Evolutionary conservation across 1,284 basidiomycete species (phyloP), one percentile per base, ranked within the genome.

Genomic region (Vanrija humicola): DNA sequence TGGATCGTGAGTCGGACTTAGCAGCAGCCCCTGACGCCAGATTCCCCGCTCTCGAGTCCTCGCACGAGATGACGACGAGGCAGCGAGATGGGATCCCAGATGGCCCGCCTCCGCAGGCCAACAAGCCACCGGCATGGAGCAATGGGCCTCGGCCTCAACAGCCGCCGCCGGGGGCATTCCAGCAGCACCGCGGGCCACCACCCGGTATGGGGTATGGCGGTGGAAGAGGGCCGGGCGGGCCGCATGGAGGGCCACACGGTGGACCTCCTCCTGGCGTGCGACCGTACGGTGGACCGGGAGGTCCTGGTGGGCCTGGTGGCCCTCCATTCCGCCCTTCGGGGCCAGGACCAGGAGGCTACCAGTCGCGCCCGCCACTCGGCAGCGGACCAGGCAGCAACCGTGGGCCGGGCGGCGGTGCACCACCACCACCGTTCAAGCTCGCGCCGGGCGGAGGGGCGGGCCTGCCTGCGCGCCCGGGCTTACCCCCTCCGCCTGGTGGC

Each of bases 1-100:
- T 0, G 87, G 86, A 72, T 83, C 83, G 90, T 90, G 62, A 62
- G 84, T 79, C n/a, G 10, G 34, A 40, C 34, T n/a, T 23, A 52
- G 49, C 15, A 47, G 18, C 16, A 8, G 48, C 2, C 44, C 2
- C 40, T 48, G 43, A 46, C 26, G 8, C 6, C 40, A 54, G 48
- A 12, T 57, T 64, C 9, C 62, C 56, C 16, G 45, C 48, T 3
- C 65, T 72, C 38, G 66, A 68, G 18, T 67, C 67, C 2, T 70
- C 68, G 7, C 72, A 73, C 54, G 73, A 75, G 51, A 72, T 73
- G 67, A 72, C 71, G 8, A 64, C 61, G 10, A 58, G 65, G n/a
- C 21, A 54, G 38, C 42, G 54, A n/a, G 52, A 54, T 43, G 54
- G 46, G 6, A n/a, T 42, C 16, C 34, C 38, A 19, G 26, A 46